phyloP scores from a whole-genome alignment of 371 early-diverging fungal genomes.

The Syncephalastrum sp. region DNA sequence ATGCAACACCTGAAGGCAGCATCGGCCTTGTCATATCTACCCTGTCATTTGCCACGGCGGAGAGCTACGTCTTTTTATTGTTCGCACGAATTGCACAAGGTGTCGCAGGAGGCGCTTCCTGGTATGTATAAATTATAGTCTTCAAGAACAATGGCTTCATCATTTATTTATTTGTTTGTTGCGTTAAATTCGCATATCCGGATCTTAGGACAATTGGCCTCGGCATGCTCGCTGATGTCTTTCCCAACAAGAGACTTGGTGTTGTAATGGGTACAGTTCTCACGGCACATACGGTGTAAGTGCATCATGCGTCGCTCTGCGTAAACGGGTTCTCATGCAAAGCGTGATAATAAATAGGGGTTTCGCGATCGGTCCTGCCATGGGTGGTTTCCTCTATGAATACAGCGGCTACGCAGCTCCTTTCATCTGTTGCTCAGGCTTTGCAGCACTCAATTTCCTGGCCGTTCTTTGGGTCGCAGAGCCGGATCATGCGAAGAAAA shows the following conservation, averaged over 20 bases:
- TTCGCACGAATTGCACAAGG: conserved; percentile 80
- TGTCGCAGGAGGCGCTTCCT: conserved; percentile 74
- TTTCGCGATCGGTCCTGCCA: conserved; percentile 72
- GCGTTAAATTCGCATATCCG: not conserved
- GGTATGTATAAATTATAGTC: conserved; percentile 40
- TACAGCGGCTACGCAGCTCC: conserved; percentile 70
- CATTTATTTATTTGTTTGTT: not conserved
- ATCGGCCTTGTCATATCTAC: conserved; percentile 66
- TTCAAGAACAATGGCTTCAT: not conserved
- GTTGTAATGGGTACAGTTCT: conserved; percentile 76
- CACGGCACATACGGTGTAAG: conserved; percentile 62
- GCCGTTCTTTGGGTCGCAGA: conserved; percentile 63
- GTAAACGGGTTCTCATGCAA: not conserved
- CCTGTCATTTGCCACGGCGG: conserved; percentile 66
- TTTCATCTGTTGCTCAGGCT: conserved; percentile 69
- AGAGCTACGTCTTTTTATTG: conserved; percentile 66
- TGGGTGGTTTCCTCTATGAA: conserved; percentile 75
- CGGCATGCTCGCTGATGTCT: conserved; percentile 79
- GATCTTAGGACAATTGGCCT: conserved; percentile 65
- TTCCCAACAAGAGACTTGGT: conserved; percentile 67
- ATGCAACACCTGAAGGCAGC: conserved; percentile 2
- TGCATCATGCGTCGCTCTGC: not conserved
- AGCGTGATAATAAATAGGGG: conserved; percentile 29
- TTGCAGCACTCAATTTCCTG: conserved; percentile 71
- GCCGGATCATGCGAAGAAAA: conserved; percentile 25